A percentile compares a stretch with the other conserved stretches of the same genome.
These are phyloP conservation scores for Penicillium brevicompactum DNA, from an alignment of 2,329 filamentous ascomycete genomes.

Conservation along the genomic window DNA sequence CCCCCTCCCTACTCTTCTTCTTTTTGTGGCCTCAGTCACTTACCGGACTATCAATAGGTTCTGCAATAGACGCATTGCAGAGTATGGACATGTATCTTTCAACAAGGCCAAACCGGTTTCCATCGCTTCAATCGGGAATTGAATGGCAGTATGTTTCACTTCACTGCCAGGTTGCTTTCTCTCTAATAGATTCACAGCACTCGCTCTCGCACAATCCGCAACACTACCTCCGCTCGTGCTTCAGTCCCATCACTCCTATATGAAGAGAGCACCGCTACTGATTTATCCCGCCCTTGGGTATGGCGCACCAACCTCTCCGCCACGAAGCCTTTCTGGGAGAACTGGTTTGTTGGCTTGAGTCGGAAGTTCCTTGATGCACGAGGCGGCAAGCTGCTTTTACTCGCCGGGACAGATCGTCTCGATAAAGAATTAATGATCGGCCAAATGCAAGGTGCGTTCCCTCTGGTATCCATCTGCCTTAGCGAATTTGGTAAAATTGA, in stretches of 20 bases:
- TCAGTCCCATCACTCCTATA: conserved; percentile 81
- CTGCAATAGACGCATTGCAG: conserved; percentile 89
- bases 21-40: not conserved
- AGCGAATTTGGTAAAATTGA: not conserved
- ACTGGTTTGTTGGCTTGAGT: conserved; percentile 87
- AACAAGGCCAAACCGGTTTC: conserved; percentile 76
- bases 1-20: not conserved
- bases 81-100: conserved; percentile 93
- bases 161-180: not conserved
- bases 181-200: conserved; percentile 47
- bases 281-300: conserved; percentile 61
- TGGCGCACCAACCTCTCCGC: conserved; percentile 84
- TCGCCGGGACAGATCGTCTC: conserved; percentile 85
- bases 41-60: conserved; percentile 51
- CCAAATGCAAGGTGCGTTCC: conserved; percentile 86
- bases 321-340: conserved; percentile 91
- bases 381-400: conserved; percentile 80
- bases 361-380: conserved; percentile 80
- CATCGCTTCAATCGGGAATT: conserved; percentile 75
- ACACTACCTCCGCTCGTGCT: conserved; percentile 77
- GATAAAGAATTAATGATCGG: conserved; percentile 94
- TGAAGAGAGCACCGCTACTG: conserved; percentile 40
- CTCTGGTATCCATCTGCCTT: not conserved
- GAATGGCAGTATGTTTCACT: conserved; percentile 73
- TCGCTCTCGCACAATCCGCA: conserved; percentile 82